These are phyloP conservation scores for Tulasnella sp. DNA, from an alignment of 768 basidiomycete genomes.

Conservation along the genomic window DNA sequence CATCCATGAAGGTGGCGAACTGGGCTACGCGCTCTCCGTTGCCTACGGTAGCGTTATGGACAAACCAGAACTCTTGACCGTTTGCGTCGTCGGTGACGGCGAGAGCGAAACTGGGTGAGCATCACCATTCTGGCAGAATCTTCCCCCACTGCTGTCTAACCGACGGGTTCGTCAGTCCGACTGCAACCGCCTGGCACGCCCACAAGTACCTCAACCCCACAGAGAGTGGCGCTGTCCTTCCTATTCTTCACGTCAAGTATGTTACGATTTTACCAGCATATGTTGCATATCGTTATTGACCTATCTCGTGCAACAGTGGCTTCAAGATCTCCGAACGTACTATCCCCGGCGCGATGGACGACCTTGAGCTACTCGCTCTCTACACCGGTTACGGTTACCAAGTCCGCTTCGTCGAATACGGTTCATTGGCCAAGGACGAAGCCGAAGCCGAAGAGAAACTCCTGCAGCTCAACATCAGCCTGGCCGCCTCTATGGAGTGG, in stretches of 20 bases:
- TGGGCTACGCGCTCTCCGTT: constrained; percentile 83
- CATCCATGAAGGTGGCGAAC: constrained; percentile 86
- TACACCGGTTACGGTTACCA: constrained; percentile 87
- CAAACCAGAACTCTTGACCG: constrained; percentile 75
- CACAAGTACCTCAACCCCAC: constrained; percentile 88
- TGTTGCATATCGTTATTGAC: neutral
- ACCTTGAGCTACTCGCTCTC: constrained; percentile 69
- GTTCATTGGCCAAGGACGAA: constrained; percentile 40
- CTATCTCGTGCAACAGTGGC: constrained; percentile 18
- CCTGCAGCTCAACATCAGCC: constrained; percentile 57
- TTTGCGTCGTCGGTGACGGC: constrained; percentile 83
- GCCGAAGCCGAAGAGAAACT: constrained; percentile 40
- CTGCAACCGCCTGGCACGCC: constrained; percentile 71
- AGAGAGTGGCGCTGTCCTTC: constrained; percentile 87
- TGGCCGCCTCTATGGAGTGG: constrained; percentile 82
- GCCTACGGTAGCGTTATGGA: constrained; percentile 90
- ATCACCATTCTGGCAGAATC: neutral
- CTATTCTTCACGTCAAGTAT: constrained; percentile 74
- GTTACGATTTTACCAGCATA: neutral
- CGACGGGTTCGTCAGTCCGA: constrained; percentile 40
- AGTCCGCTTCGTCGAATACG: constrained; percentile 68
- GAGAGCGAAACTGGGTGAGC: constrained; percentile 67
- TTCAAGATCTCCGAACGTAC: constrained; percentile 74
- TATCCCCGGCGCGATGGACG: constrained; percentile 85
- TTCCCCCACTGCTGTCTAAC: neutral